phyloP scores from a whole-genome alignment of 768 basidiomycete genomes.

The Lanmaoa pseudosensibilis region DNA sequence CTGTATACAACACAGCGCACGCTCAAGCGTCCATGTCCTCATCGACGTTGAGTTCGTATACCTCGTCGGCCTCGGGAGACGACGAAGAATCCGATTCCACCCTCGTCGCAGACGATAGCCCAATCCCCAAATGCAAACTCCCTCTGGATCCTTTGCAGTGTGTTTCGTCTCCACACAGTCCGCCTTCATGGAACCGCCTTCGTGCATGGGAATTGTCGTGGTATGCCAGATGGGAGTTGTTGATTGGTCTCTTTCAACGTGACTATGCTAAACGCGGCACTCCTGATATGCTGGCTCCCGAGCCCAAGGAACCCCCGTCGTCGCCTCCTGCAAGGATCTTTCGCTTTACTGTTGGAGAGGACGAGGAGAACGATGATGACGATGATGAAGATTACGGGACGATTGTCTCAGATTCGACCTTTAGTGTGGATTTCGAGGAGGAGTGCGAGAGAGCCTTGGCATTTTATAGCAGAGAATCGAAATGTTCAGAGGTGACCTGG shows the following conservation, averaged over 20 bases:
- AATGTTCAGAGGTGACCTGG: not conserved
- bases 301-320: not conserved
- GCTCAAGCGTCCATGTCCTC: slow-evolving; percentile 17
- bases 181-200: slow-evolving; percentile 10
- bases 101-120: slow-evolving; percentile 48
- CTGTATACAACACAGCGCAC: slow-evolving; percentile 16
- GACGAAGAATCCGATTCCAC: slow-evolving; percentile 56
- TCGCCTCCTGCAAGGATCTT: slow-evolving; percentile 13
- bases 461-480: slow-evolving; percentile 24
- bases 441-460: slow-evolving; percentile 28
- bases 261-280: slow-evolving; percentile 22
- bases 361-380: slow-evolving; percentile 18
- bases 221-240: slow-evolving; percentile 55
- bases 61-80: slow-evolving; percentile 10
- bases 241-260: slow-evolving; percentile 43
- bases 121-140: slow-evolving; percentile 1
- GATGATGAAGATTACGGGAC: slow-evolving; percentile 33
- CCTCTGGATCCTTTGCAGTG: not conserved
- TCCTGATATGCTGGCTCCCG: not conserved
- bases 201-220: slow-evolving; percentile 47
- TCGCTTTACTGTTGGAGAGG: slow-evolving; percentile 25
- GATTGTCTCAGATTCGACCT: slow-evolving; percentile 16
- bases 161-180: slow-evolving; percentile 9
- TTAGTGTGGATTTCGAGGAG: slow-evolving; percentile 21
- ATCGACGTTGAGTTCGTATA: slow-evolving; percentile 21